A percentile compares a stretch with the other conserved stretches of the same genome.
These are phyloP conservation scores for Moniliella sp. DNA, from an alignment of 1,284 basidiomycete species.

Conservation along the genomic window DNA sequence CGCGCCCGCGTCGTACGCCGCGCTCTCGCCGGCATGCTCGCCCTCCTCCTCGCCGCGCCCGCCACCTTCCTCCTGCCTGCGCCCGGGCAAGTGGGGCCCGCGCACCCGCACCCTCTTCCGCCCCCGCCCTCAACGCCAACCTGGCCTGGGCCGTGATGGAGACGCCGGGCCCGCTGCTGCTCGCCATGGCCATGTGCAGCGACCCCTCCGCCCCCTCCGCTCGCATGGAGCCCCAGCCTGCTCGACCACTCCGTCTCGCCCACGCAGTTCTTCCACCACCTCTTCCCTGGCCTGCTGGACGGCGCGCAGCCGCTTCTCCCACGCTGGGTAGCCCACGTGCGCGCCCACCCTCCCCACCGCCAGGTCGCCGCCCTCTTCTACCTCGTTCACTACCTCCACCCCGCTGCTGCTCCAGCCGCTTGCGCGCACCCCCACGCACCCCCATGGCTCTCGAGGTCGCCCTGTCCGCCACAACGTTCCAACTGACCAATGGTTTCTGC, in stretches of 20 bases:
- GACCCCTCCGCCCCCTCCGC: too few species aligned
- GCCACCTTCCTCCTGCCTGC: not conserved
- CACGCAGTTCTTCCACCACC: constrained; percentile 1
- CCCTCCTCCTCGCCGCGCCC: not conserved
- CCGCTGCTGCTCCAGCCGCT: constrained; percentile 58
- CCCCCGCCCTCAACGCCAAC: constrained; percentile 30
- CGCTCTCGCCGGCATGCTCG: not conserved
- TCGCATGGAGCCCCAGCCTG: constrained; percentile 37
- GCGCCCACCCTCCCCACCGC: constrained; percentile 38
- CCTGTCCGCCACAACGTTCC: constrained; percentile 46
- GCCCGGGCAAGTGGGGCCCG: not conserved
- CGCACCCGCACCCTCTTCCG: not conserved
- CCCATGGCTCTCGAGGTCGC: constrained; percentile 52
- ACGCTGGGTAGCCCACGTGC: constrained; percentile 21
- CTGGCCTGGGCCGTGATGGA: constrained; percentile 68
- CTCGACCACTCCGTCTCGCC: constrained; percentile 10
- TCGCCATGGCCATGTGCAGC: constrained; percentile 32
- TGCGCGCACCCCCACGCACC: constrained; percentile 52
- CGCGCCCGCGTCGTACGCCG: not conserved
- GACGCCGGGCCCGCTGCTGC: constrained; percentile 49
- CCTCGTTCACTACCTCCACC: constrained; percentile 63
- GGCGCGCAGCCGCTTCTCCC: too few species aligned
- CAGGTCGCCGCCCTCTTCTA: constrained; percentile 45
- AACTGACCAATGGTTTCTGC: constrained; percentile 50
- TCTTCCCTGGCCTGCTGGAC: constrained; percentile 24